Base-by-base conservation (phyloP, 164 flowering plant genomes). In the Stephania yunnanensis region DNA sequence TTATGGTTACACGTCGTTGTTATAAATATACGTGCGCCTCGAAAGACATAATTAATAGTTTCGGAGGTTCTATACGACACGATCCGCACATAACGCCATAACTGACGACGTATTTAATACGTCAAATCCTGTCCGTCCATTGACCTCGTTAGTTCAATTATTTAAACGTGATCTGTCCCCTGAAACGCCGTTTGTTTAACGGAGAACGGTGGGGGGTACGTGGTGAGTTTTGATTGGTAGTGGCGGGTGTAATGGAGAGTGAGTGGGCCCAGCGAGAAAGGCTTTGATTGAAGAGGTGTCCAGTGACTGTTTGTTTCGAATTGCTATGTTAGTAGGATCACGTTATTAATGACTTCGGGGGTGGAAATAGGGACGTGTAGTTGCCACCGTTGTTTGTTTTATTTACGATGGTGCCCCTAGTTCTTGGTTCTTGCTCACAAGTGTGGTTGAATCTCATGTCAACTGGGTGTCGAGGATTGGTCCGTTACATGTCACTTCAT, bases 31-130 rank as follows among this genome's bases (percentile, higher is more conserved):
- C 42, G 42, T 63, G 6, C 46, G 36, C 71, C 76, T 74, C 71
- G 64, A 68, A 67, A 50, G 65, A 65, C 64, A 29, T 79, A 69
- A 80, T 76, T 46, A 75, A 78, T 46, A 20, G 4, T 74, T 81
- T 77, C 77, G 83, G 67, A 81, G 78, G 76, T 81, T 77, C 80
- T 48, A 78, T 70, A 52, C 73, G 75, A 69, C 82, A 82, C 53
- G 80, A 82, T 80, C 80, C 82, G 76, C 30, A 46, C 73, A 76
- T 65, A 80, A 71, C 76, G 71, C 77, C 65, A 77, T 61, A 71
- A 52, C 67, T 53, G 73, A 55, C 76, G 44, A 61, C 75, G 50
- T 48, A 36, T 2, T 36, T 36, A 63, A 45, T 64, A 71, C 71
- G 66, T 70, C 71, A 36, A 65, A 46, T 42, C 74, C 30, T 10